These are phyloP conservation scores for Amanita pallidorosea DNA, from an alignment of 768 basidiomycete genomes.

Conservation along the genomic window DNA sequence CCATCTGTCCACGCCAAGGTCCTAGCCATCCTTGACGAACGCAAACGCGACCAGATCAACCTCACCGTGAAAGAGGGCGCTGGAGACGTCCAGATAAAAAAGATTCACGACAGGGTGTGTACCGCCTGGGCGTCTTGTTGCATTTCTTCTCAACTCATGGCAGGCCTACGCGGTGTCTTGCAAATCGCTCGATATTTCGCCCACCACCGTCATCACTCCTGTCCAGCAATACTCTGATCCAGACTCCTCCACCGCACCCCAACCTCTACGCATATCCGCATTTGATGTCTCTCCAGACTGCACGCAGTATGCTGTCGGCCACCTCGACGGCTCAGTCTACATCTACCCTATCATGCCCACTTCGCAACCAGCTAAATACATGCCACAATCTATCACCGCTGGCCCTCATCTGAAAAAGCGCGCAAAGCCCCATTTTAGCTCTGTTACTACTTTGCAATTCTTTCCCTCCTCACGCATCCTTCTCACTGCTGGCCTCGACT, in stretches of 20 bases:
- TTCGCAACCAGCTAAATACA: conserved; percentile 10
- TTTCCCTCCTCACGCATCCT: conserved; percentile 67
- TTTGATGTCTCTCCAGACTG: conserved; percentile 54
- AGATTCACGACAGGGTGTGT: conserved; percentile 16
- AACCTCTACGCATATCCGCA: conserved; percentile 49
- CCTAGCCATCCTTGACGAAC: conserved; percentile 39
- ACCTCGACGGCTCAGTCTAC: conserved; percentile 47
- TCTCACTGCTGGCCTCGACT: conserved; percentile 59
- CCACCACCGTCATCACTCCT: conserved; percentile 40
- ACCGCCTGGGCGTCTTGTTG: conserved; percentile 5
- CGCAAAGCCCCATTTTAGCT: conserved; percentile 38
- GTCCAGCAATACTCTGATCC: conserved; percentile 38
- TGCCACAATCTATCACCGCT: conserved; percentile 14
- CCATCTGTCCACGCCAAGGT: conserved; percentile 59
- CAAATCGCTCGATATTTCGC: conserved; percentile 32
- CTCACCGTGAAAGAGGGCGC: conserved; percentile 39
- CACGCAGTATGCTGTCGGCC: conserved; percentile 48
- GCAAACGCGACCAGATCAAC: conserved; percentile 36
- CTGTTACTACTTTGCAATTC: conserved; percentile 46
- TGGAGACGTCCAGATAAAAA: conserved; percentile 22
- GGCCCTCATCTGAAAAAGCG: conserved; percentile 19
- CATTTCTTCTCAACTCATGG: background rate
- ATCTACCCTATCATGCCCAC: conserved; percentile 29
- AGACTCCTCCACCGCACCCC: conserved; percentile 29
- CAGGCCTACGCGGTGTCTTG: conserved; percentile 36